A percentile compares a stretch with the other conserved stretches of the same genome.
phyloP scores from a whole-genome alignment of 768 basidiomycete species.

The Scleroderma citrinum region DNA sequence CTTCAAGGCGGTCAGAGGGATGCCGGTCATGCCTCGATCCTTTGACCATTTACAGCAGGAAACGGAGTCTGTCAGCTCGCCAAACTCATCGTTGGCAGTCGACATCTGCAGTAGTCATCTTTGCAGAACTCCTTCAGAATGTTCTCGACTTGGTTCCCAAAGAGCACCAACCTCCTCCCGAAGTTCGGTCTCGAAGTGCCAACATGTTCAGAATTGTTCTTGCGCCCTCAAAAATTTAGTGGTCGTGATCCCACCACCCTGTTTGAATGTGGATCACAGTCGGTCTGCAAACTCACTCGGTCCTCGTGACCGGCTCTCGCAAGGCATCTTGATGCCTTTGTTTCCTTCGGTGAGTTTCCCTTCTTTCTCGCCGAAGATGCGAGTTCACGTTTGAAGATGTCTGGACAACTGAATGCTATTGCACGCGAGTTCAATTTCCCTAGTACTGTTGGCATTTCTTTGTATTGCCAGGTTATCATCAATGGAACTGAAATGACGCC shows the following conservation, averaged over 20 bases:
- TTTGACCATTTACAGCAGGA: too few relatives aligned
- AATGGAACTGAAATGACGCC: conserved; percentile 53
- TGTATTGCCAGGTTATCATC: conserved; percentile 67
- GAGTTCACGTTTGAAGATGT: conserved; percentile 44
- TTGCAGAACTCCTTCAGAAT: too few relatives aligned
- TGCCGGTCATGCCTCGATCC: too few relatives aligned
- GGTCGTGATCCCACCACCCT: conserved; percentile 58
- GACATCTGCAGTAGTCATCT: too few relatives aligned
- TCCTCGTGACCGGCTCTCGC: conserved; percentile 53
- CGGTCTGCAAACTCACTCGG: conserved; percentile 53
- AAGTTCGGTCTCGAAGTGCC: conserved; percentile 39
- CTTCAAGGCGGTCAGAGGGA: too few relatives aligned
- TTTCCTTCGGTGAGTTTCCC: conserved; percentile 53
- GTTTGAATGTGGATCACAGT: conserved; percentile 53
- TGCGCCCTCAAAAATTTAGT: conserved; percentile 49
- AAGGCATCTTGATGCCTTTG: conserved; percentile 70
- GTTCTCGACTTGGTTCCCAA: too few relatives aligned
- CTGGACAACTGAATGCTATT: conserved; percentile 70
- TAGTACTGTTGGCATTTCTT: conserved; percentile 65
- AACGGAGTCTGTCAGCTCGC: too few relatives aligned
- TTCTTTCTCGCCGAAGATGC: not conserved
- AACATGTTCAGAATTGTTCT: conserved; percentile 34
- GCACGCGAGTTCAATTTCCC: conserved; percentile 81
- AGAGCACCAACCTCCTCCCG: conserved; percentile 54
- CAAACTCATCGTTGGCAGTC: too few relatives aligned